Base-by-base conservation (phyloP, 495 filamentous ascomycete species). In the Aspergillus nanangensis region DNA sequence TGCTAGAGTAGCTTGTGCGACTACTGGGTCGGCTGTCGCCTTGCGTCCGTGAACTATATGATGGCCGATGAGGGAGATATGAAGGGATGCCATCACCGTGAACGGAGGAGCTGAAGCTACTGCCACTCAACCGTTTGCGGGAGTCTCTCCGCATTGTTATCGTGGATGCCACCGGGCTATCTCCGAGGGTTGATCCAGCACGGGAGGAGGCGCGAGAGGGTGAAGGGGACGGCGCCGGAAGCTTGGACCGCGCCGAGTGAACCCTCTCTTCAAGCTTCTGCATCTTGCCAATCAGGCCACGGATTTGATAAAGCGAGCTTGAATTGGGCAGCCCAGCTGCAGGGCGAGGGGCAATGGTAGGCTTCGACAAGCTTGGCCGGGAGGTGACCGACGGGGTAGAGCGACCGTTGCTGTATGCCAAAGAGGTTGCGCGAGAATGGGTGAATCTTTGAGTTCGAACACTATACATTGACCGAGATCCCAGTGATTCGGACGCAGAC, bases 201-300 rank as follows among this genome's bases (percentile, higher is more conserved):
- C 83, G 80, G 8, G 90, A 88, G 1, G 89, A 92, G 21, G 77
- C 73, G 21, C 84, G 83, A n/a, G 91, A 89, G 4, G 93, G 90
- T 2, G 88, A 91, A 39, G 70, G 78, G 11, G 79, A 79, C 8
- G 88, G 88, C 4, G 80, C 86, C 1, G 93, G 93, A 2, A 98
- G 78, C 62, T 95, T 95, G 24, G 90, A 95, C 50, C 89, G 82
- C 19, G 87, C 93, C n/a, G 86, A 88, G 38, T 97, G 90, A 5
- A 98, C 90, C 23, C 92, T 77, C 46, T 91, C 86, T 63, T 97
- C 94, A 32, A 98, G 80, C 50, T 85, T 82, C 63, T 95, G 89
- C 94, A 98, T 96, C 66, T 96, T 93, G 18, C 88, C 90, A 45
- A 92, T 93, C 43, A 98, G 79, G 3, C 83, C 84, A 20, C 93